A percentile compares a stretch with the other conserved stretches of the same genome.
Conservation (phyloP, 1,139 yeast genomes). For the Hyphopichia buzzinii region DNA sequence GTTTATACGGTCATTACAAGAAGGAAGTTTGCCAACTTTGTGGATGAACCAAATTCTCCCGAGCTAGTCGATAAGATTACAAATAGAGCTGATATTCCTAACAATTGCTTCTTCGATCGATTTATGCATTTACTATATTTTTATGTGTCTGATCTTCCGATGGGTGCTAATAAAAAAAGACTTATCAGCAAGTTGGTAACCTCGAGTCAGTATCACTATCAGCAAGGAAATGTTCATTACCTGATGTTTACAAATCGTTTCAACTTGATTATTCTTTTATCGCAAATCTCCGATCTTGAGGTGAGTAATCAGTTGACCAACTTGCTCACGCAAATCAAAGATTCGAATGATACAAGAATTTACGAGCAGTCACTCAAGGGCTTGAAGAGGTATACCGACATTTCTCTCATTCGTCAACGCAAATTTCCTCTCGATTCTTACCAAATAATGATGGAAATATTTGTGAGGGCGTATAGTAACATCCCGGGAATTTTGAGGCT, state of each 20-base stretch:
- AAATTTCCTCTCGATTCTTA: constrained; percentile 23
- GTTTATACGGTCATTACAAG: constrained; percentile 30
- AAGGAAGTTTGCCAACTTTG: constrained; percentile 38
- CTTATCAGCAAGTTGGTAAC: constrained; percentile 38
- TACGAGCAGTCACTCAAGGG: constrained; percentile 25
- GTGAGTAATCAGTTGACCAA: constrained; percentile 28
- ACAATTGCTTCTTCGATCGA: constrained; percentile 33
- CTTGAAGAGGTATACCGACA: constrained; percentile 20
- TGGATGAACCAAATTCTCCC: constrained; percentile 30
- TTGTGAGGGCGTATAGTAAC: constrained; percentile 10
- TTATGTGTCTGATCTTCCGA: constrained; percentile 30
- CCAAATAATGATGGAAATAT: constrained; percentile 12
- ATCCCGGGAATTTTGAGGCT: constrained; percentile 18
- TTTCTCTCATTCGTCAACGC: constrained; percentile 12
- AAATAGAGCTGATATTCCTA: constrained; percentile 34
- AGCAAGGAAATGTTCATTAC: constrained; percentile 21
- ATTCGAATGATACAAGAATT: constrained; percentile 25
- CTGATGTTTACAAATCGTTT: constrained; percentile 38
- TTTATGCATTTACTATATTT: constrained; percentile 37
- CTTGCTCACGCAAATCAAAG: constrained; percentile 22
- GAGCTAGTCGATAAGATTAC: constrained; percentile 23
- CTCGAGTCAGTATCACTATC: constrained; percentile 35
- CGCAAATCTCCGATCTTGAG: constrained; percentile 35
- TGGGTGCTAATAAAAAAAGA: constrained; percentile 26
- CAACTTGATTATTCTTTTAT: constrained; percentile 33